Base-by-base conservation (phyloP, 2,329 filamentous ascomycete species). In the Cytospora chrysosperma region DNA sequence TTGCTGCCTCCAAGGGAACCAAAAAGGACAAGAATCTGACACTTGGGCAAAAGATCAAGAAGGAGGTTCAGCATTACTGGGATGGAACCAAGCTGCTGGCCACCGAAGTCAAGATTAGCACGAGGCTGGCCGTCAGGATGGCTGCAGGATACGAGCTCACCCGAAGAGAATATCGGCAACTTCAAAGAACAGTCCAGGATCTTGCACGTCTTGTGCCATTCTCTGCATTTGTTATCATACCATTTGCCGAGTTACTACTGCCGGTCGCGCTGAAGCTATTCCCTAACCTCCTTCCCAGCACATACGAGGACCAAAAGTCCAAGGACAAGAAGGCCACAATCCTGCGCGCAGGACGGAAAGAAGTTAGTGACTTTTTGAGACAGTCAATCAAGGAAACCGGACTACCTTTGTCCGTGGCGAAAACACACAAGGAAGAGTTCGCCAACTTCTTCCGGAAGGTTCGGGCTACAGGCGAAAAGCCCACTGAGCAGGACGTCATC, bases 391-490 rank as follows among this genome's bases (percentile, higher is more conserved):
- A 89, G 70, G 95, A 99, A 79, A 95, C 92, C n/a, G 95, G 95
- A 57, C 82, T 98, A 56, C 95, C 95, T 0, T 79, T 99, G 68
- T 96, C 90, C 61, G 84, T 87, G 2, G 88, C 90, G 54, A 96
- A 90, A 59, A 89, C 94, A 19, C 93, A 95, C 74, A 93, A 89
- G 73, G 93, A 97, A 70, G 95, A 98, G 75, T 99, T 99, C 71
- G 85, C 90, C 65, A 92, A 94, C 72, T 99, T 99, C 79, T 99
- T 99, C 88, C 90, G 92, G 75, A 99, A 99, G 82, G 86, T 98
- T 67, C 85, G 95, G 60, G 88, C 92, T 21, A 97, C 94, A 1
- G 95, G 94, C 68, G 94, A 98, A 80, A 84, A 89, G 53, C 95
- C 95, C 1, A 95, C 91, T 5, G 85, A 88, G 60, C 85, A 93